Percentiles rank a stretch among this genome's conserved stretches.
Evolutionary conservation across 352 stramenopile genomes (phyloP).

Genomic region (Phytophthora tubulina): DNA sequence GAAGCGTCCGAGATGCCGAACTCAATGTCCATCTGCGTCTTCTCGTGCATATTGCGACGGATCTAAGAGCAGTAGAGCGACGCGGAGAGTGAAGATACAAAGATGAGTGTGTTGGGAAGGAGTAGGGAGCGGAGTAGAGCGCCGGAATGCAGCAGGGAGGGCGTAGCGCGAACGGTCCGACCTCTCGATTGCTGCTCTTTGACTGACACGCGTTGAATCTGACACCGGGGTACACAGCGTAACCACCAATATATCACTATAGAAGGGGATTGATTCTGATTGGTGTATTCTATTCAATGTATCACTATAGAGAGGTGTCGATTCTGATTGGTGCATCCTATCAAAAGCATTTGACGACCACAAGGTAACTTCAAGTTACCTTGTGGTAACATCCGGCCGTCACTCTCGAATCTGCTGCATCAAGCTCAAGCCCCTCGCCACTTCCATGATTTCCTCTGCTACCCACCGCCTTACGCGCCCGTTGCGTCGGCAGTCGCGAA

Average conservation of each 20-base stretch:
- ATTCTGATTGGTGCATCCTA: slow-evolving; percentile 25
- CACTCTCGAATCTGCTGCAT: slow-evolving; percentile 27
- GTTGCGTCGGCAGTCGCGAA: not conserved
- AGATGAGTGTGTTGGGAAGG: not conserved
- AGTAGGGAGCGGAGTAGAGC: not conserved
- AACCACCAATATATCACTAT: too few relatives aligned
- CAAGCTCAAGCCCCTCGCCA: slow-evolving; percentile 10
- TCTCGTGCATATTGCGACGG: slow-evolving; percentile 32
- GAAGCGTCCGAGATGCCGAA: slow-evolving; percentile 29
- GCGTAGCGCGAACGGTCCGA: slow-evolving; percentile 2
- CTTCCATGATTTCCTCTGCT: slow-evolving; percentile 7
- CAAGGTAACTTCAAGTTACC: slow-evolving; percentile 16
- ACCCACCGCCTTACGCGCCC: slow-evolving; percentile 2
- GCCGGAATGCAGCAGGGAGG: not conserved
- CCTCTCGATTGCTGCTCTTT: slow-evolving; percentile 1
- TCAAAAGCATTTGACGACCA: slow-evolving; percentile 28
- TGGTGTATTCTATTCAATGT: too few relatives aligned
- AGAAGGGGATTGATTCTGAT: too few relatives aligned
- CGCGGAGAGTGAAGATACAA: not conserved
- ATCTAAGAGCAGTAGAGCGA: not conserved
- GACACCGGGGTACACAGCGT: not conserved
- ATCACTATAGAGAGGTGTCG: not conserved
- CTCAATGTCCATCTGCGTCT: slow-evolving; percentile 46
- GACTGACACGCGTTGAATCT: slow-evolving; percentile 15
- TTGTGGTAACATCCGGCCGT: not conserved